Evolutionary conservation across 1,284 basidiomycete species (phyloP), one percentile per base, ranked within the genome.

Genomic region (Quambalaria eucalypti): DNA sequence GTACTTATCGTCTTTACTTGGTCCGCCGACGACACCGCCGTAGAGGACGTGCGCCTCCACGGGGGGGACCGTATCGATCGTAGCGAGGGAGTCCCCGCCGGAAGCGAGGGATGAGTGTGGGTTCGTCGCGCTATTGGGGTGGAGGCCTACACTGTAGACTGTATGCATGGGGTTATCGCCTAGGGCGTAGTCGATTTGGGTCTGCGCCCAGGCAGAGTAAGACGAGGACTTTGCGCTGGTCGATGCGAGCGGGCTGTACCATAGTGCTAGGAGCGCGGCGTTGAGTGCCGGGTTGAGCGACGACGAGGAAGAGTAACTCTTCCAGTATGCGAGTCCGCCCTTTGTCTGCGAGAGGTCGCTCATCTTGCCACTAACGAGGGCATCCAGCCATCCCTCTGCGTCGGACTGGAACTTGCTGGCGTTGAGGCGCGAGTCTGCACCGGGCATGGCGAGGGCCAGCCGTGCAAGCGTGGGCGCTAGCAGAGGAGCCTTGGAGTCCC

Each of bases 21-120:
- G 91, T 12, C 91, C 91, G 46, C 90, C 91, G 10, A 92, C 81
- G 36, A 92, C 82, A 19, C 85, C 90, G 31, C 91, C 91, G 68
- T 90, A 92, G 2, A 95, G 77, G 2, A 87, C 81, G 68, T 90
- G 83, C 0, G 83, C 81, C 74, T 87, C 85, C 55, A 82, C 76
- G 7, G 78, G 77, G 0, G 90, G 90, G 39, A 80, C 54, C 4
- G 82, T 86, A 70, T 93, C 83, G 64, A 95, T 85, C 48, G 81
- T 76, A 38, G 68, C 77, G 56, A 87, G 81, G 59, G 84, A 73
- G 30, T 51, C 79, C 0, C 88, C 90, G 38, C 90, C 90, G 52
- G 85, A 86, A 0, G 91, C 86, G 76, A 87, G 80, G 1, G 88
- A 90, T 6, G 87, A 88, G 72, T 92, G 88, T 0, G 90, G 90